Evolutionary conservation across 495 filamentous ascomycete genomes (phyloP).

Genomic region (Lasiosphaeria hispida): DNA sequence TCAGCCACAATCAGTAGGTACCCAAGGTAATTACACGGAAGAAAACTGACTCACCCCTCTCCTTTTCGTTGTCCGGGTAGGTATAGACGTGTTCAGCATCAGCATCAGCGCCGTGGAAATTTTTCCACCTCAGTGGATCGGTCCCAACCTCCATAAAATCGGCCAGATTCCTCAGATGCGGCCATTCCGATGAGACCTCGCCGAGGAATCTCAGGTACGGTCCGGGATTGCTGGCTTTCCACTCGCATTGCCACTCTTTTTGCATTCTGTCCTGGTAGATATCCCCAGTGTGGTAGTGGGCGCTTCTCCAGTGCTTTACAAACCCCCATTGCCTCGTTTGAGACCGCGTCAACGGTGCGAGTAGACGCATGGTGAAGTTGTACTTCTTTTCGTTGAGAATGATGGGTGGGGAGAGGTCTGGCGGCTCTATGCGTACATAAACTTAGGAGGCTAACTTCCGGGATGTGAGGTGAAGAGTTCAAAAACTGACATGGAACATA

Average conservation of each 20-base stretch:
- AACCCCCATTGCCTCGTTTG: too few relatives aligned
- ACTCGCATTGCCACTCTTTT: background rate
- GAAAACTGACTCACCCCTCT: too few relatives aligned
- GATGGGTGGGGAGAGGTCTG: too few relatives aligned
- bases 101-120: background rate
- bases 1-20: too few relatives aligned
- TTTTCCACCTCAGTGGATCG: background rate
- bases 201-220: background rate
- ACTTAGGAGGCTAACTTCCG: too few relatives aligned
- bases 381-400: too few relatives aligned
- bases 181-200: background rate
- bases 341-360: too few relatives aligned
- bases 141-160: background rate
- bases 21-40: too few relatives aligned
- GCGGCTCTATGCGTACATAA: too few relatives aligned
- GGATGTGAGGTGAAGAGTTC: too few relatives aligned
- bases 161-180: background rate
- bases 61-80: background rate
- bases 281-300: background rate
- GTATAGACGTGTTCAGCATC: conserved; percentile 1
- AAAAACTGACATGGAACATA: too few relatives aligned
- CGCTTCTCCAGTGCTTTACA: background rate
- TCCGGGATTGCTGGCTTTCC: background rate
- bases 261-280: background rate
- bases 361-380: too few relatives aligned